Base-by-base conservation (phyloP, 2,329 filamentous ascomycete genomes). In the Xylaria sp. region DNA sequence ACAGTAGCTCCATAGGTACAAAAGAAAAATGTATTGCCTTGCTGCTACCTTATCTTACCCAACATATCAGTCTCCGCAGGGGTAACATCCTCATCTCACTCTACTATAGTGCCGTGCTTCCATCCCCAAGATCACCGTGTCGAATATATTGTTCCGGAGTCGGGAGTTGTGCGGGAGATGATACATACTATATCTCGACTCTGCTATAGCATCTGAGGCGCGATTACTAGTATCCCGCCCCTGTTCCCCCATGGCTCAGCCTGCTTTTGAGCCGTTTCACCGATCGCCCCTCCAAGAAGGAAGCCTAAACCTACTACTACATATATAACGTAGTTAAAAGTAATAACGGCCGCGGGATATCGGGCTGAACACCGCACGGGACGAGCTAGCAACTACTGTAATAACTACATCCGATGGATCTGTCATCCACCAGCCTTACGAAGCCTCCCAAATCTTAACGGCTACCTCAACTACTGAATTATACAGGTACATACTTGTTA, bases 401-500 rank as follows among this genome's bases (percentile, higher is more conserved):
- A 5, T 3, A 34, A 34, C 29, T 34, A 13, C 3, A 34, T 13
- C 29, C 29, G 29, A 34, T 34, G 8, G 5, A 34, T 34, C 29
- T 34, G 29, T 7, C 29, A 34, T 34, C 11, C 9, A 13, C 11
- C 29, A 34, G 29, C 29, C 29, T 34, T 34, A 13, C 11, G 29
- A 34, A 34, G 29, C 5, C 29, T 34, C 29, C 29, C 4, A 34
- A 34, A 34, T 34, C 9, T 4, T 34, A 7, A 34, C 29, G n/a
- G n/a, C 29, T 34, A 34, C 29, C 11, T 7, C n/a, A 34, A 4
- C 29, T 34, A 34, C 5, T 4, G 4, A 34, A 13, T 34, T 42
- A 42, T 16, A 18, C 38, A 53, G 39, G 39, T 38, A 46, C 22
- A n/a, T 45, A 45, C 9, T 48, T 49, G 39, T 41, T 21, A 47